phyloP scores from a whole-genome alignment of 2,329 filamentous ascomycete genomes.

The Colletotrichum spaethianum region DNA sequence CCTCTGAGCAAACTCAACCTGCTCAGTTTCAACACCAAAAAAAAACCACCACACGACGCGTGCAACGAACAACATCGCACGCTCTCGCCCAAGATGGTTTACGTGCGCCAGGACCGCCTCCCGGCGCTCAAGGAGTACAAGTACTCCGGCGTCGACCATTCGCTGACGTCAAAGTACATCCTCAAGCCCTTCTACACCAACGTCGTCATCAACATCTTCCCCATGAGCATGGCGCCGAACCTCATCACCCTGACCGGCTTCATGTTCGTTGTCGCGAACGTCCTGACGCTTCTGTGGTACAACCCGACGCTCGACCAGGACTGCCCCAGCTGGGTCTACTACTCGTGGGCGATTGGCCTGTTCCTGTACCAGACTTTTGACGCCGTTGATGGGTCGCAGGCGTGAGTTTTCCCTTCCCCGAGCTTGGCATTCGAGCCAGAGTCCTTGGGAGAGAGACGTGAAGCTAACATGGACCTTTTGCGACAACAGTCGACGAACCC shows the following conservation, averaged over 20 bases:
- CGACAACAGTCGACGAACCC: conserved; percentile 82
- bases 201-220: conserved; percentile 93
- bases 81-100: conserved; percentile 77
- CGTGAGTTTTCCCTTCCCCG: conserved; percentile 68
- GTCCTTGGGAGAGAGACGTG: neutral
- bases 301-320: conserved; percentile 94
- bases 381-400: conserved; percentile 94
- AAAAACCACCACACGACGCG: conserved; percentile 1
- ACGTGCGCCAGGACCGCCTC: conserved; percentile 93
- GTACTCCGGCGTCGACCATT: conserved; percentile 93
- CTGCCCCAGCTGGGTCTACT: conserved; percentile 96
- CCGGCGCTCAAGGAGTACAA: conserved; percentile 94
- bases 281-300: conserved; percentile 95
- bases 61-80: neutral
- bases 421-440: neutral
- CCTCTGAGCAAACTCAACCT: neutral
- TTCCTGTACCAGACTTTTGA: conserved; percentile 99
- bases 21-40: neutral
- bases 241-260: conserved; percentile 93
- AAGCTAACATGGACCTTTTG: conserved; percentile 15
- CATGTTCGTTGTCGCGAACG: conserved; percentile 88
- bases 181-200: conserved; percentile 98
- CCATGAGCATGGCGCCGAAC: conserved; percentile 93
- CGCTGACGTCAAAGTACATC: conserved; percentile 90
- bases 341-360: conserved; percentile 88